Base-by-base conservation (phyloP, 2,329 filamentous ascomycete species). In the Ophidiomyces ophidiicola region DNA sequence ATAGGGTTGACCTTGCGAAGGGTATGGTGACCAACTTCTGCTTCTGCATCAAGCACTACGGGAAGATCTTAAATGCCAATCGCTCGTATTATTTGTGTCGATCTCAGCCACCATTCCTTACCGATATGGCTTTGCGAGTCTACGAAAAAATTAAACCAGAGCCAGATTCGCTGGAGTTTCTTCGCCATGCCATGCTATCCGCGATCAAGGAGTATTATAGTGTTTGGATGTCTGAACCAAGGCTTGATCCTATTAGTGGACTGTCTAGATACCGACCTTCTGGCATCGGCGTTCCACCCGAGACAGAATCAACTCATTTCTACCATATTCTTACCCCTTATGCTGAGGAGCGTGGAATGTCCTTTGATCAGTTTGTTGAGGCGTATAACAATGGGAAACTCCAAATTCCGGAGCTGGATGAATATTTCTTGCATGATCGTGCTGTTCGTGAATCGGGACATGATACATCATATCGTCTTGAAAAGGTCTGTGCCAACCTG, bases 1-100 rank as follows among this genome's bases (percentile, higher is more conserved):
- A 90, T 56, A 78, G 83, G 43, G 77, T 85, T 15, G 78, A 94
- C 53, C 67, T 96, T 40, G 86, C 86, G 49, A 94, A 94, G 66
- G 74, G 80, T 35, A 96, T 98, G 85, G 87, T 96, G 36, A 70
- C 75, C 52, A 93, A 98, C 66, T 96, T 96, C 60, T 92, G 85
- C 60, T 98, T 98, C 68, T 93, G 85, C 64, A 96, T 98, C 61
- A 80, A 87, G 58, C 88, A 98, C 62, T 98, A 98, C 57, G 88
- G 87, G 53, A 98, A 96, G 67, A 94, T 98, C 44, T 74, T 96
- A 48, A 98, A 98, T 61, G 90, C 90, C 36, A 98, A 90, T 42
- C 76, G 90, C 24, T 87, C 87, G 1, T 98, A 98, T 68, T 98
- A 98, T 56, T 76, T 98, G 11, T 81, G 77, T 47, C 80, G 90